phyloP scores from a whole-genome alignment of 768 basidiomycete species.

The Kwoniella botswanensis region DNA sequence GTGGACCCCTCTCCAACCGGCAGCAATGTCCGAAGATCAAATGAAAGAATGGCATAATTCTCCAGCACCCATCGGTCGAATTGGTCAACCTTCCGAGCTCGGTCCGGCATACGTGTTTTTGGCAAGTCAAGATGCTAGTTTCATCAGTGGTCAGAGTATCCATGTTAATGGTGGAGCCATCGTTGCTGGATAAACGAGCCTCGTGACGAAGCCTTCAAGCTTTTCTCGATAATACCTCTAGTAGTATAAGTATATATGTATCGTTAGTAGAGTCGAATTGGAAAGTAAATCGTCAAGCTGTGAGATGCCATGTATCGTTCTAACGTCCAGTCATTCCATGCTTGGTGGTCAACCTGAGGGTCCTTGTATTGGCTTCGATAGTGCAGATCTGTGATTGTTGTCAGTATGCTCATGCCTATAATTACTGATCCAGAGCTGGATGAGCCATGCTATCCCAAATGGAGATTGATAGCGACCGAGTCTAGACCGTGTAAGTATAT shows the following conservation, averaged over 20 bases:
- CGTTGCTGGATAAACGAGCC: constrained; percentile 31
- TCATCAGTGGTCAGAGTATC: constrained; percentile 57
- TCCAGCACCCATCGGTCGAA: constrained; percentile 60
- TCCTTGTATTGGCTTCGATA: background rate
- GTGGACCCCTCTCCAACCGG: constrained; percentile 58
- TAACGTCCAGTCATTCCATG: too few relatives aligned
- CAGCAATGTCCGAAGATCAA: constrained; percentile 53
- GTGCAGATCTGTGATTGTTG: background rate
- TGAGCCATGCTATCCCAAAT: too few relatives aligned
- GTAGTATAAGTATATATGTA: background rate
- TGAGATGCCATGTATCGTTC: too few relatives aligned
- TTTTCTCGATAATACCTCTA: too few relatives aligned
- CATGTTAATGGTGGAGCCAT: constrained; percentile 58
- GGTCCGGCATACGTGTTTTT: constrained; percentile 67
- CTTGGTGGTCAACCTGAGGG: background rate
- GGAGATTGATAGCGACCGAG: too few relatives aligned
- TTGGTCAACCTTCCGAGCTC: constrained; percentile 65
- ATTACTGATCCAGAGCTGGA: too few relatives aligned
- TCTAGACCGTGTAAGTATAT: too few relatives aligned
- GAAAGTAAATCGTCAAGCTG: too few relatives aligned
- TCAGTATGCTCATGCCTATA: background rate
- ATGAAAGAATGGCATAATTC: constrained; percentile 53
- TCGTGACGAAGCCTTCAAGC: background rate
- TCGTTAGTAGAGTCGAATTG: background rate
- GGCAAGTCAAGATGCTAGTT: constrained; percentile 58